A percentile compares a stretch with the other conserved stretches of the same genome.
These are phyloP conservation scores for Celoporthe dispersa DNA, from an alignment of 2,329 filamentous ascomycete genomes.

Conservation along the genomic window DNA sequence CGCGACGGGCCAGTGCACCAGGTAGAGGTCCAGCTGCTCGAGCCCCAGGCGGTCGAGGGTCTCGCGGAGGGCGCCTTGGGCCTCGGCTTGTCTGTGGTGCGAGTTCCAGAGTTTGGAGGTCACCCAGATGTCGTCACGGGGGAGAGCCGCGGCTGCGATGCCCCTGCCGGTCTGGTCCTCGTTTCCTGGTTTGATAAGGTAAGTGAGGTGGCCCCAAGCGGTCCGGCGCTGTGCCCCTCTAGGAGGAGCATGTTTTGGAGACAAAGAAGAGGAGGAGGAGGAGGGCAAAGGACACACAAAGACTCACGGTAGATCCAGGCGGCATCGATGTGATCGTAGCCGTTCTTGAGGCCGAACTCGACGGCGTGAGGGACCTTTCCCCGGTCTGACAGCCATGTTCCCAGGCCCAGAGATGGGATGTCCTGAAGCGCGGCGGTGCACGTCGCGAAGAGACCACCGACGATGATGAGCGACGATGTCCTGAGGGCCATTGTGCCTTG, in stretches of 20 bases:
- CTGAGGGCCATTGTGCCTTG: constrained; percentile 12
- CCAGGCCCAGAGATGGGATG: constrained; percentile 28
- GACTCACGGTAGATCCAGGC: constrained; percentile 29
- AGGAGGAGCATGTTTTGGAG: no score
- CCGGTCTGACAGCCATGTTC: constrained; percentile 29
- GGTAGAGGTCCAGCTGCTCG: constrained; percentile 57
- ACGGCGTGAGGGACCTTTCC: constrained; percentile 27
- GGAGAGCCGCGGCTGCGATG: constrained; percentile 51
- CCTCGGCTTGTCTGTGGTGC: constrained; percentile 40
- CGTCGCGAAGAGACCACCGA: constrained; percentile 18
- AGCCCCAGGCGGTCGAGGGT: constrained; percentile 53
- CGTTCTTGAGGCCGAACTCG: constrained; percentile 27
- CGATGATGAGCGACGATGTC: not conserved
- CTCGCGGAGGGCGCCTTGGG: constrained; percentile 50
- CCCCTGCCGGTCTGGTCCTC: constrained; percentile 53
- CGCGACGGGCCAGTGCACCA: constrained; percentile 57
- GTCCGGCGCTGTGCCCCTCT: no score
- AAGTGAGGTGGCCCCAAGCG: no score
- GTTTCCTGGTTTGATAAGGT: constrained; percentile 38
- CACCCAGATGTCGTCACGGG: constrained; percentile 58
- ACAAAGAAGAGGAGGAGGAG: not conserved
- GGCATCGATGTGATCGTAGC: constrained; percentile 30
- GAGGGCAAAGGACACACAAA: not conserved
- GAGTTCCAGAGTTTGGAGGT: constrained; percentile 47
- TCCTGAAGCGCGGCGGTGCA: constrained; percentile 20